Evolutionary conservation across 2,329 filamentous ascomycete genomes (phyloP).

Genomic region (Cucurbitaria berberidis): DNA sequence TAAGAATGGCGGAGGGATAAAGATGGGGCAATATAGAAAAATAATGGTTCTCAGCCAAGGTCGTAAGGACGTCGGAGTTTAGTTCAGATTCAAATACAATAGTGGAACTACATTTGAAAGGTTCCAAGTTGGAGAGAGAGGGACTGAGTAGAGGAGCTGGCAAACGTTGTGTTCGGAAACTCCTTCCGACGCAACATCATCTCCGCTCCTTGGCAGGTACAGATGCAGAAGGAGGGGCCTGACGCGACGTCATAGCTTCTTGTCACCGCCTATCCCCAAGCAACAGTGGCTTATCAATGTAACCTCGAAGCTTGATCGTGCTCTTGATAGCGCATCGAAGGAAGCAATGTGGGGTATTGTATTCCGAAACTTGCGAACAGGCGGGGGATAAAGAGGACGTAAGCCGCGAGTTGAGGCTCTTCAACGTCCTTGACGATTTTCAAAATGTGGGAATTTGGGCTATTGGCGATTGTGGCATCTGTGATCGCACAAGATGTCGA

Average conservation of each 20-base stretch:
- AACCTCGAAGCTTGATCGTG: slow-evolving; percentile 26
- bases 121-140: too few relatives aligned
- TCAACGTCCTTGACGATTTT: slow-evolving; percentile 1
- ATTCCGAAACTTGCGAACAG: slow-evolving; percentile 3
- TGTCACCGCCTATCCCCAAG: slow-evolving; percentile 1
- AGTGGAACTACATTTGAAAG: too few relatives aligned
- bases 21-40: too few relatives aligned
- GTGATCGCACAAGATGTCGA: slow-evolving; percentile 30
- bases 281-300: slow-evolving; percentile 18
- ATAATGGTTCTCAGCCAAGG: too few relatives aligned
- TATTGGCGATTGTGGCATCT: slow-evolving; percentile 1
- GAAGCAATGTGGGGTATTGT: slow-evolving; percentile 20
- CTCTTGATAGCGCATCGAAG: neutral
- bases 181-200: neutral
- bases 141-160: too few relatives aligned
- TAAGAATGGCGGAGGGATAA: too few relatives aligned
- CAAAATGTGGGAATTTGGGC: neutral
- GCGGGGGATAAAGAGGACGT: neutral
- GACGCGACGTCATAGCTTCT: neutral
- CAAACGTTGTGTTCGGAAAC: neutral
- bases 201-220: slow-evolving; percentile 1
- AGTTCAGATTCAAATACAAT: too few relatives aligned
- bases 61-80: too few relatives aligned
- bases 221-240: slow-evolving; percentile 1
- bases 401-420: neutral